Conservation (phyloP, 805 yeast genomes). For the Yamadazyma ubonensis region DNA sequence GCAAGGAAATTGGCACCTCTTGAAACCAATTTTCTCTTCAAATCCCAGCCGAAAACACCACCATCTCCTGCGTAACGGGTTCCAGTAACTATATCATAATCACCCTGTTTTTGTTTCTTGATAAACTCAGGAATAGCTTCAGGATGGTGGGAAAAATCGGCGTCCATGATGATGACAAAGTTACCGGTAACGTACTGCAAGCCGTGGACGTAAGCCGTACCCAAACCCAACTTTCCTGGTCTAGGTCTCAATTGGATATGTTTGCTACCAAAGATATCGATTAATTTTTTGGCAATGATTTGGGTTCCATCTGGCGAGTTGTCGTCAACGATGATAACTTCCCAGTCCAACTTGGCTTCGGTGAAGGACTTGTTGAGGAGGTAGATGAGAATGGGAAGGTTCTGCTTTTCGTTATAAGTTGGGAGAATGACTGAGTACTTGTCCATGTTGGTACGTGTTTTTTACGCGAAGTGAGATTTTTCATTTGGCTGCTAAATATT, state of each 20-base stretch:
- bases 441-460: constrained; percentile 18
- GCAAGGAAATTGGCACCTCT: constrained; percentile 82
- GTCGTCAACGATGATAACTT: constrained; percentile 74
- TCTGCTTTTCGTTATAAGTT: constrained; percentile 70
- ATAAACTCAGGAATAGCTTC: constrained; percentile 76
- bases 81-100: constrained; percentile 55
- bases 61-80: constrained; percentile 80
- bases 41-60: constrained; percentile 83
- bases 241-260: constrained; percentile 67
- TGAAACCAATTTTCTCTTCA: constrained; percentile 72
- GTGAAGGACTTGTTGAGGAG: constrained; percentile 66
- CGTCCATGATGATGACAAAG: constrained; percentile 79
- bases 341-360: constrained; percentile 64
- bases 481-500: not conserved
- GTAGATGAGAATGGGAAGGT: constrained; percentile 65
- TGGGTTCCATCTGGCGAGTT: constrained; percentile 83
- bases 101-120: constrained; percentile 51
- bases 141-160: constrained; percentile 81
- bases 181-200: constrained; percentile 69
- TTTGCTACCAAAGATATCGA: constrained; percentile 55
- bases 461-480: not conserved
- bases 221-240: constrained; percentile 75
- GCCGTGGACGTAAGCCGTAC: constrained; percentile 81
- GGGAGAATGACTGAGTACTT: constrained; percentile 76
- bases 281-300: constrained; percentile 61